Base-by-base conservation (phyloP, 192 early-diverging fungal genomes). In the Coemansia sp. region DNA sequence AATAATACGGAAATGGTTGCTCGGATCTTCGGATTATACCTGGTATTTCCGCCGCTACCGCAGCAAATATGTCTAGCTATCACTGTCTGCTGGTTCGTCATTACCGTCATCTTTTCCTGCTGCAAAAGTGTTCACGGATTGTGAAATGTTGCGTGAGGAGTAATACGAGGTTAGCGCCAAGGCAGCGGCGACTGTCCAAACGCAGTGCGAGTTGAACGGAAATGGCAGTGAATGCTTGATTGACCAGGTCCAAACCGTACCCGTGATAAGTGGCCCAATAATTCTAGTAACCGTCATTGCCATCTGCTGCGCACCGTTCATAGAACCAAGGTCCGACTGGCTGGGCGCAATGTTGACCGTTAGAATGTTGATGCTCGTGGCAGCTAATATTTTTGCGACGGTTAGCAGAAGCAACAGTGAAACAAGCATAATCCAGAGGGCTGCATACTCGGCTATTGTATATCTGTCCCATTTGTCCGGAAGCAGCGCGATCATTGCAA, bases 281-380 rank as follows among this genome's bases (percentile, higher is more conserved):
- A 76, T 56, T 1, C 70, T 48, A 0, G 68, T 76, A 6, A 19
- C 10, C 7, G 67, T 67, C 57, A 73, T 53, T 1, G 65, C 67
- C 22, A 81, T 43, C 53, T 80, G 77, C 62, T 80, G 77, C 0
- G 48, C 19, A 19, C 77, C 69, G 32, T 71, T 80, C 73, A 80
- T 74, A 19, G 67, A 48, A 0, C 77, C 77, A 9, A 79, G 71
- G 9, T 70, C 71, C 0, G 76, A 14, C 32, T 23, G 63, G 17
- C 60, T 58, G 1, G 76, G 71, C 9, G 76, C 76, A 17, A 79
- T 22, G 25, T 79, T 81, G 17, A 46, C 74, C 2, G 70, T 69
- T 20, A 81, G 35, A 46, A 81, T 43, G 33, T 76, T 71, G 50
- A 70, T 63, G 55, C 55, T 57, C n/a, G 34, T 57, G 55, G 13